Evolutionary conservation across 176 grass and related monocot genomes (phyloP).

Genomic region (Rhipidocladum racemiflorum): DNA sequence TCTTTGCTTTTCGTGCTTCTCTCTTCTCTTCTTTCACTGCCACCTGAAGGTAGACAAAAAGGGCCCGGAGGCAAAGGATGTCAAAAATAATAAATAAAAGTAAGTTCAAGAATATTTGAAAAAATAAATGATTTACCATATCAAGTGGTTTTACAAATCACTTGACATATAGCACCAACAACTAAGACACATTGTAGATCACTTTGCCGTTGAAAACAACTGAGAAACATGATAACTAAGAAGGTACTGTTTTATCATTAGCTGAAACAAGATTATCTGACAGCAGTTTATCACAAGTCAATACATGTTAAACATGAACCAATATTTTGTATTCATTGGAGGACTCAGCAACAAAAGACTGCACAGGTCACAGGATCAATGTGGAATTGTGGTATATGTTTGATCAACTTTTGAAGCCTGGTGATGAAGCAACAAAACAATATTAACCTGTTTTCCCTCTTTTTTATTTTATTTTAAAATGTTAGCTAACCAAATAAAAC

Average conservation of each 20-base stretch:
- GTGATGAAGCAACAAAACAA: constrained; percentile 2
- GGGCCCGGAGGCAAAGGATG: neutral
- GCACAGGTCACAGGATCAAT: neutral
- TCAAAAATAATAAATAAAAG: constrained; percentile 6
- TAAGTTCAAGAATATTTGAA: neutral
- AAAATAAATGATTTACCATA: neutral
- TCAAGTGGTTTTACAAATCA: neutral
- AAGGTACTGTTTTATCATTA: neutral
- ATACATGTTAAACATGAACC: neutral
- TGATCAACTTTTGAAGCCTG: constrained; percentile 1
- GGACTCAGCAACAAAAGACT: neutral
- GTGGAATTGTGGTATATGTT: neutral
- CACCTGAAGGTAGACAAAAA: constrained; percentile 34
- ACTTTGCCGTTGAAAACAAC: constrained; percentile 1
- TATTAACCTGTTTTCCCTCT: neutral
- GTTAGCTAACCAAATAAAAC: neutral
- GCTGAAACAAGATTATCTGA: neutral
- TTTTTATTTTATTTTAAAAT: neutral
- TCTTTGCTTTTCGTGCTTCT: constrained; percentile 82
- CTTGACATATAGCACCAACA: neutral
- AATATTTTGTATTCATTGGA: neutral
- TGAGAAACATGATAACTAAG: neutral
- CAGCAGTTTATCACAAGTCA: neutral
- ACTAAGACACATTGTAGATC: neutral
- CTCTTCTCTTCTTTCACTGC: constrained; percentile 81